Conservation (phyloP, 345 rosid genomes). For the Hevea brasiliensis region DNA sequence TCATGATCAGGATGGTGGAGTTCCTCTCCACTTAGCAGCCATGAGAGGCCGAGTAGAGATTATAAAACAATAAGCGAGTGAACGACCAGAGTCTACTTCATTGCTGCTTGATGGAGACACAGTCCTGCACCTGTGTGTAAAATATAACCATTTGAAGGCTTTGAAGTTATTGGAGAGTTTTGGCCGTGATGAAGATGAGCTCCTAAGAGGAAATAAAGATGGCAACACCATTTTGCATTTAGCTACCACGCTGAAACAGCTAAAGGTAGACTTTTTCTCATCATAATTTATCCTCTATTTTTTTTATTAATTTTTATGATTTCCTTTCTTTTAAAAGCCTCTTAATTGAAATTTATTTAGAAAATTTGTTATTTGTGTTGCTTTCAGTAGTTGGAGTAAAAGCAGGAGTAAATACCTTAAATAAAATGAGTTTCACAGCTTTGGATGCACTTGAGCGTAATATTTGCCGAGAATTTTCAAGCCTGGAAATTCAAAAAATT, state of each 20-base stretch:
- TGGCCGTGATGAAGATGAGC: background rate
- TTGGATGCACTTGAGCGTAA: background rate
- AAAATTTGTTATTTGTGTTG: background rate
- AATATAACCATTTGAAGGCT: background rate
- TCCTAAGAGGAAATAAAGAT: background rate
- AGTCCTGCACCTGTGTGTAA: background rate
- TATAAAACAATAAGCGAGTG: background rate
- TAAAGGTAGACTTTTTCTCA: background rate
- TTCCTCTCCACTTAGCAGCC: slow-evolving; percentile 14
- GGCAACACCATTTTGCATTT: slow-evolving; percentile 5
- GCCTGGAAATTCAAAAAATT: background rate
- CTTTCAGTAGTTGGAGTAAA: background rate
- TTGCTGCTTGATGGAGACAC: background rate
- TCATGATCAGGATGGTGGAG: background rate
- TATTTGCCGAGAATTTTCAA: background rate
- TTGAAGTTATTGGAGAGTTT: background rate
- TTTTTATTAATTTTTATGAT: no score
- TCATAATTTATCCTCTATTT: no score
- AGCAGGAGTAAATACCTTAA: background rate
- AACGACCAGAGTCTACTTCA: background rate
- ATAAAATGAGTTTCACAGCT: background rate
- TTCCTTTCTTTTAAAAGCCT: no score
- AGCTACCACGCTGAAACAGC: background rate
- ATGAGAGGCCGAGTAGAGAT: slow-evolving; percentile 2
- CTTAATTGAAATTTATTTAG: no score